Conservation (phyloP, 2,329 filamentous ascomycete genomes). For the Exophiala oligosperma region DNA sequence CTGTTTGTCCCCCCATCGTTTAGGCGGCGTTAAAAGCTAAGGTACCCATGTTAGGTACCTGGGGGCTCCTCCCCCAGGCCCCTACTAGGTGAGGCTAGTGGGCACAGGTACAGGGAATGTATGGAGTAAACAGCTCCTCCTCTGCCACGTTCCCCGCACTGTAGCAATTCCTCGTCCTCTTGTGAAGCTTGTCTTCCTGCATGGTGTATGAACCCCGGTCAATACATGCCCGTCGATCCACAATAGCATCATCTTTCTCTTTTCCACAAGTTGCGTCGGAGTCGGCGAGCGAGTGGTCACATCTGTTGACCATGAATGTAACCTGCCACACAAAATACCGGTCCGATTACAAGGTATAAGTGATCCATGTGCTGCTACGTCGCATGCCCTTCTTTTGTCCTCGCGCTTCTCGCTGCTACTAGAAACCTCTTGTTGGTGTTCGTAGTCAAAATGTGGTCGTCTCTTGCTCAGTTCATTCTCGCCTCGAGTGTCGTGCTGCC, state of each 20-base stretch:
- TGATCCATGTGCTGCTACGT: neutral
- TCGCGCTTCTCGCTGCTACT: neutral
- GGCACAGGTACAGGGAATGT: too few species aligned
- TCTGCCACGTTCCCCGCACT: neutral
- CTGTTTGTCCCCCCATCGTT: too few species aligned
- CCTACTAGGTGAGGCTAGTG: too few species aligned
- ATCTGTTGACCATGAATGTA: neutral
- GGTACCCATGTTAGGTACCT: too few species aligned
- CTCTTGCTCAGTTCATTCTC: conserved; percentile 3
- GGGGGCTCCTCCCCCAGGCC: too few species aligned
- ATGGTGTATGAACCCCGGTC: neutral
- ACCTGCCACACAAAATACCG: neutral
- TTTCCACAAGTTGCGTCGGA: neutral
- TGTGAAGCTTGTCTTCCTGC: neutral
- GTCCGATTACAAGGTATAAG: neutral
- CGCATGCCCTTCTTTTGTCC: neutral
- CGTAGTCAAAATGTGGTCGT: conserved; percentile 11
- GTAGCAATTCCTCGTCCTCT: neutral
- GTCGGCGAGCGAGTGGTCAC: neutral
- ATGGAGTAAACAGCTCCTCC: neutral
- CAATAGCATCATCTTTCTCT: neutral
- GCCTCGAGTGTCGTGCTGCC: conserved; percentile 11
- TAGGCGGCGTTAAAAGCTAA: too few species aligned
- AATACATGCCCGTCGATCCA: neutral
- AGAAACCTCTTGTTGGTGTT: neutral